Evolutionary conservation across 331 rosid species (phyloP), one percentile per base, ranked within the genome.

Genomic region (Telfairia occidentalis): DNA sequence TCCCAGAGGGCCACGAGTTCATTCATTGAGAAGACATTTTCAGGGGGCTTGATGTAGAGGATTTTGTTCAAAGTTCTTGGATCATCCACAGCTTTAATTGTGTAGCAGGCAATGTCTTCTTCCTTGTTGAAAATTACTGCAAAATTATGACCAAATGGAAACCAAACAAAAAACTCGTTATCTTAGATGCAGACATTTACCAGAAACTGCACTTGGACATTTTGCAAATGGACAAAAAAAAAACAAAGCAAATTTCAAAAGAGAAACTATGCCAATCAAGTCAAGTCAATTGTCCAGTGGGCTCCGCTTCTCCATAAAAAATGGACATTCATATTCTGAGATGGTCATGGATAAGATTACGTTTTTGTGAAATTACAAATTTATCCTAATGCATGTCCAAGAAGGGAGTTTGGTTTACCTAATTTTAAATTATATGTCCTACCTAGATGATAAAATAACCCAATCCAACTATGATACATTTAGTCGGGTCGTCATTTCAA

Each of bases 1-100:
- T 88, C 91, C 92, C 92, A 90, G 0, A 86, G 82, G 19, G 89
- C 78, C 18, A 90, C 83, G 2, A 86, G 64, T 0, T 90, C 88
- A 71, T 86, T 88, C 59, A 79, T 81, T 1, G 96, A 86, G 64
- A 74, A 18, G 77, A 82, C 80, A 75, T 90, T 88, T 30, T 74
- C 73, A 7, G 81, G 49, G 3, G 86, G 86, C 35, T 52, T 77
- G 7, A 64, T 64, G 49, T 64, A 35, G 1, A 64, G 29, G 5
- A 64, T 64, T 64, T 64, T 64, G 48, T 64, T 64, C 48, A 64
- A 64, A 64, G 71, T 35, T 64, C 9, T 64, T 19, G 48, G 71
- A 32, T 64, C 71, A 86, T 60, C 89, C 67, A 87, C 83, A 1
- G 87, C 83, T 79, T n/a, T 80, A 1, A 87, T 85, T 1, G 89